Percentiles rank a stretch among this genome's conserved stretches.
Conservation (phyloP, 257 asterid genomes). For the Solanum pimpinellifolium region DNA sequence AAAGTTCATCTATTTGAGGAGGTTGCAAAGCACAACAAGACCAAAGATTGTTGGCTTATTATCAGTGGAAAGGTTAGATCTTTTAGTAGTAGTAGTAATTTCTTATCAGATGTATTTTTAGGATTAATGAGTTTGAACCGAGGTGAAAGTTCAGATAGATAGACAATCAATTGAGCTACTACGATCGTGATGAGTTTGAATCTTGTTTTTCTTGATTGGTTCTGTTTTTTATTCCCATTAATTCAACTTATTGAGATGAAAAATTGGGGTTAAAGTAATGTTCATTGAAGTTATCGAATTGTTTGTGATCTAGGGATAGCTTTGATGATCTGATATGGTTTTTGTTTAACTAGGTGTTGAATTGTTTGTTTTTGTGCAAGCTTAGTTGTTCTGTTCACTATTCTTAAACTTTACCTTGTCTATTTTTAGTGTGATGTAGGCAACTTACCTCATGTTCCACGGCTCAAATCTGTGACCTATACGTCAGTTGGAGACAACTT, state of each 20-base stretch:
- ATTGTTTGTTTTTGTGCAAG: not conserved
- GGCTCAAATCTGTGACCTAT: not conserved
- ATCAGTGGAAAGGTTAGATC: conserved; percentile 43
- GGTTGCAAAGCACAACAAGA: conserved; percentile 36
- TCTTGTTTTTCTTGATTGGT: not conserved
- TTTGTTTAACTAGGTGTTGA: not conserved
- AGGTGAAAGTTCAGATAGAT: not conserved
- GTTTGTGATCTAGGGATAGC: not conserved
- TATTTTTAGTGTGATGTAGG: not conserved
- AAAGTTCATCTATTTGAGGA: conserved; percentile 39
- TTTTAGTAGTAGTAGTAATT: not conserved
- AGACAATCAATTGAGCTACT: not conserved
- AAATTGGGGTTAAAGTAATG: not conserved
- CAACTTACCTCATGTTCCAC: not conserved
- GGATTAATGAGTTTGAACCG: not conserved
- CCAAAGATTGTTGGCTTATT: conserved; percentile 51
- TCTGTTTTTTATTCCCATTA: not conserved
- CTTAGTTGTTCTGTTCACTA: not conserved
- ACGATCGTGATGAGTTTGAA: not conserved
- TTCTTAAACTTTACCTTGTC: not conserved
- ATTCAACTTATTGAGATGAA: not conserved
- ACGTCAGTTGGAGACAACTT: not conserved
- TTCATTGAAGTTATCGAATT: not conserved
- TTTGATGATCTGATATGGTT: not conserved
- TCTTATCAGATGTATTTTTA: not conserved